These are phyloP conservation scores for Echites panduratus DNA, from an alignment of 257 asterid genomes.

Conservation along the genomic window DNA sequence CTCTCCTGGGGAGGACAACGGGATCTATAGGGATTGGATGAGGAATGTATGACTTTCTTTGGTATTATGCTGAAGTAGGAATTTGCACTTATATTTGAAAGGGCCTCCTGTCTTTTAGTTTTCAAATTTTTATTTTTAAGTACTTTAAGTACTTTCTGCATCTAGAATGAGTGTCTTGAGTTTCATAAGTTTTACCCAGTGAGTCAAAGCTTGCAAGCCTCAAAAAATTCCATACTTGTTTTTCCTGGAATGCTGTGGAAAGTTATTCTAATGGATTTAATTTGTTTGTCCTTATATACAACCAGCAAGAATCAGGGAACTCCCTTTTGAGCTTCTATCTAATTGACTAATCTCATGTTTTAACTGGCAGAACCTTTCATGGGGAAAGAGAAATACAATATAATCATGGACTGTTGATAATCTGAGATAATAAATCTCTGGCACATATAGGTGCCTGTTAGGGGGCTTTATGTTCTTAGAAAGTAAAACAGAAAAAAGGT, in stretches of 20 bases:
- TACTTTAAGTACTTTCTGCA: background rate
- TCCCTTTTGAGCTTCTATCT: background rate
- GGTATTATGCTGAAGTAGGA: background rate
- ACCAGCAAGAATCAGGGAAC: background rate
- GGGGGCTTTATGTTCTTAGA: too few species aligned
- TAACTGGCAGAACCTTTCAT: background rate
- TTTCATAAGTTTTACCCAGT: too few species aligned
- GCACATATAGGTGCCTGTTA: background rate
- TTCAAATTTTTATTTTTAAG: background rate
- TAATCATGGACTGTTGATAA: background rate
- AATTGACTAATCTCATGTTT: background rate
- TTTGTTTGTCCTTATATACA: background rate
- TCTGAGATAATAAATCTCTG: background rate
- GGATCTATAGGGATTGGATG: background rate
- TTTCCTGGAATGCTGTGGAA: background rate
- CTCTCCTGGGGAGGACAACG: background rate
- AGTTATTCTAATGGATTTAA: background rate
- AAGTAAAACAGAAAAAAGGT: too few species aligned
- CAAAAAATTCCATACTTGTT: background rate
- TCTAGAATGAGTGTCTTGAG: background rate
- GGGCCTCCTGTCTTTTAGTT: background rate
- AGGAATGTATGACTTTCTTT: background rate
- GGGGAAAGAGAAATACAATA: background rate
- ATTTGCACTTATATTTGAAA: background rate
- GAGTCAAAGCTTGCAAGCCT: background rate